Conservation (phyloP, 2,329 filamentous ascomycete species). For the Nannizzia gypsea region DNA sequence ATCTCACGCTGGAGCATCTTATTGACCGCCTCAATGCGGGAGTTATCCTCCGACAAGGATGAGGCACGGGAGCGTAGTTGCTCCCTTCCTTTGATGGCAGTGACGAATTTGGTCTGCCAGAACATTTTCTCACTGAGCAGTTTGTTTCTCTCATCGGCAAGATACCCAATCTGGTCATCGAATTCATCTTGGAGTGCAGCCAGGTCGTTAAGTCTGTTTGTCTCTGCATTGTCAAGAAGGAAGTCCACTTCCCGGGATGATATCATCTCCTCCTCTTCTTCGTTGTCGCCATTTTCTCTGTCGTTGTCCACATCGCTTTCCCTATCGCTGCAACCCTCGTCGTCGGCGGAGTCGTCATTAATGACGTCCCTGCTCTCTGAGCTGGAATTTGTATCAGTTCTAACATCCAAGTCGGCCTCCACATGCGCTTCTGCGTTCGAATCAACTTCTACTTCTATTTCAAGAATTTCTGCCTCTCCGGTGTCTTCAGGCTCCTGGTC, state of each 20-base stretch:
- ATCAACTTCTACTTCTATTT: not conserved
- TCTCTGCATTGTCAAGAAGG: slow-evolving; percentile 5
- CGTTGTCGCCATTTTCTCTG: not conserved
- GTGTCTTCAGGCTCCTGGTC: not conserved
- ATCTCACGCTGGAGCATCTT: not conserved
- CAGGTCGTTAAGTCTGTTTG: slow-evolving; percentile 5
- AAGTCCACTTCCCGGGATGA: slow-evolving; percentile 7
- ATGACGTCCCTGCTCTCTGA: not conserved
- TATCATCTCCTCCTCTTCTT: slow-evolving; percentile 2
- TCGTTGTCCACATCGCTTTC: not conserved
- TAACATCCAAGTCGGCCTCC: not conserved
- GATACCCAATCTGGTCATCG: slow-evolving; percentile 4
- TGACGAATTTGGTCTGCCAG: slow-evolving; percentile 8
- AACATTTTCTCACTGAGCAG: not conserved
- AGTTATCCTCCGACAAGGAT: not conserved
- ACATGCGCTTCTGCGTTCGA: not conserved
- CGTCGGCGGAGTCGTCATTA: not conserved
- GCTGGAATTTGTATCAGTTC: not conserved
- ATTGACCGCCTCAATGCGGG: not conserved
- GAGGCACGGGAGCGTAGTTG: not conserved
- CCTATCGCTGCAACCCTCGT: not conserved
- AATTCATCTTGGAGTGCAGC: slow-evolving; percentile 3
- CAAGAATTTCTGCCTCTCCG: not conserved
- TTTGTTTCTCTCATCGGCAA: not conserved
- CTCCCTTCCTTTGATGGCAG: slow-evolving; percentile 1